Evolutionary conservation across 2,329 filamentous ascomycete species (phyloP), one percentile per base, ranked within the genome.

Genomic region (Dactylella cylindrospora): DNA sequence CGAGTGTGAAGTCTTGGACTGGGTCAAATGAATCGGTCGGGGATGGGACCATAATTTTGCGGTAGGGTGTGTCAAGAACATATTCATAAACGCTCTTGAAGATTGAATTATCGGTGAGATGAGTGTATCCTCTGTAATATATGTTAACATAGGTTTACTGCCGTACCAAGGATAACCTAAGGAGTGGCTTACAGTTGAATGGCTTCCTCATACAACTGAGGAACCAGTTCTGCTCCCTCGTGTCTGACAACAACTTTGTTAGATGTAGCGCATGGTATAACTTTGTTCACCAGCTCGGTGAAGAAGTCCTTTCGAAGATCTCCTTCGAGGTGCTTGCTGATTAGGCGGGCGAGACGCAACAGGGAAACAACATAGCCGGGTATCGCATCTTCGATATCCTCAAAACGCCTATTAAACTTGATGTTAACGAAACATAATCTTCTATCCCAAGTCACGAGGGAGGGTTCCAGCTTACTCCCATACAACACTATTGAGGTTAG

Each of bases 181-280:
- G 9, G 23, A 32, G 13, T 47, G 15, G 68, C 67, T 61, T 64
- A 61, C 50, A 68, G 62, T 46, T 51, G 47, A 23, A 5, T 51
- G 12, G 65, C 52, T 59, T 68, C 67, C 32, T 69, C 64, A 45
- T 55, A 67, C 13, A 68, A 3, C 72, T 72, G 2, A 74, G 77
- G 50, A 76, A 74, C 8, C 73, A 75, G 72, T 74, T 78, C 49
- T 77, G 77, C 68, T 1, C 78, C 76, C 67, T 80, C 78, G 54
- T 79, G 77, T 5, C 78, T 73, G n/a, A 80, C 74, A 25, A 76
- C 74, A 1, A 79, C 74, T 61, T 79, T 80, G 3, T 76, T 74
- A 26, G 76, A 78, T 3, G 76, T 68, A 7, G 66, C 66, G n/a
- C 68, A 64, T 8, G 67, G 62, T 15, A 68, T 50, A 9, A 64